Evolutionary conservation across 2,329 filamentous ascomycete genomes (phyloP), one percentile per base, ranked within the genome.

Genomic region (Clonostachys sp.): DNA sequence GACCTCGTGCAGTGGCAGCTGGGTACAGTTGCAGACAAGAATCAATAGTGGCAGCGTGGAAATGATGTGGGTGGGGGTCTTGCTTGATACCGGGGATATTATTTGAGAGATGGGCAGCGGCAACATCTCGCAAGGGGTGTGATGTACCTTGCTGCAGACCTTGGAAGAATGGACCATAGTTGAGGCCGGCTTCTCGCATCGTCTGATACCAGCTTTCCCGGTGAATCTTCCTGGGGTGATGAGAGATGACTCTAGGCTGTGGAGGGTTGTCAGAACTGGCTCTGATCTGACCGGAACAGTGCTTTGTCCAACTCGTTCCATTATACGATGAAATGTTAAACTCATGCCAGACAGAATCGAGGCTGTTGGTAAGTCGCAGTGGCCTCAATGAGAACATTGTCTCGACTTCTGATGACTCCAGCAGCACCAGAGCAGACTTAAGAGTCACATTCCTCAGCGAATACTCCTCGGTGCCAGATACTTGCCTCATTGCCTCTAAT

Each of bases 41-140:
- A 24, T 53, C 50, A 12, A 52, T 43, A 13, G 46, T 50, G 2
- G 48, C 49, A 9, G 51, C 48, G 18, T 52, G 50, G 14, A 52
- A 44, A 41, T 42, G 38, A 42, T 53, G 24, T 30, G 24, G 24
- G 24, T 30, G 24, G 10, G 24, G 24, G 9, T 30, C 24, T 30
- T 30, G 24, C 24, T 30, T 30, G 24, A 30, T 30, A 10, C 24
- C 24, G 24, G 24, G 24, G 24, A 30, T 30, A 10, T 30, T 30
- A 30, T 30, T 30, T 30, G 24, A 30, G 24, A 30, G 24, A 10
- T 30, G 24, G 4, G 24, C 24, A 10, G 24, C 24, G 24, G 24
- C 24, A 30, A 30, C 24, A 30, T 30, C 24, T 30, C 24, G 24
- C 24, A 30, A 30, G 6, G 24, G 24, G 24, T 30, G 24, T 10